Conservation (phyloP, 2,329 filamentous ascomycete genomes). For the Thelonectria rubi region DNA sequence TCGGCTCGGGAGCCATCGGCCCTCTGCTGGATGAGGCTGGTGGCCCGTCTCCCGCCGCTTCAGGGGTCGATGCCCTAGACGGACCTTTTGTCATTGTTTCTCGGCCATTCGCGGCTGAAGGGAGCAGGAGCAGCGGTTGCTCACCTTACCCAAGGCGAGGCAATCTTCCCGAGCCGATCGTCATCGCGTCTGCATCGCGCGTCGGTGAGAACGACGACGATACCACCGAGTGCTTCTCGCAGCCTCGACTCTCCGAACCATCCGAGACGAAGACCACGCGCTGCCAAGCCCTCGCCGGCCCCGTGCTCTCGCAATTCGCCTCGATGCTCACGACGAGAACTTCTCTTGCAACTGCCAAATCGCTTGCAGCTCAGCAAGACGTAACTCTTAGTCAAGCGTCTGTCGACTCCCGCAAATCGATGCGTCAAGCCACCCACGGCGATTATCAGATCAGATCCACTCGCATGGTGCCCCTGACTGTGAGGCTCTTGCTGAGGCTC, state of each 20-base stretch:
- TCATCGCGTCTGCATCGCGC: constrained; percentile 3
- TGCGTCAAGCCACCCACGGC: constrained; percentile 31
- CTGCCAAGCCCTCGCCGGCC: not conserved
- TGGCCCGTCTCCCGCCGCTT: not conserved
- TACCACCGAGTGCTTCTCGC: not conserved
- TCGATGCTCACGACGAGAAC: not conserved
- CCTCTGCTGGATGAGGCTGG: not conserved
- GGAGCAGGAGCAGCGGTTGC: not conserved
- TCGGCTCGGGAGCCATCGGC: not conserved
- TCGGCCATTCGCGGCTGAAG: constrained; percentile 20
- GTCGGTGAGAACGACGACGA: not conserved
- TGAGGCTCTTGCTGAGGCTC: constrained; percentile 31
- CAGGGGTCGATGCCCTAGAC: constrained; percentile 12
- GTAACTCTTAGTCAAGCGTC: constrained; percentile 2
- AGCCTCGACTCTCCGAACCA: not conserved
- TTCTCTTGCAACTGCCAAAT: not conserved
- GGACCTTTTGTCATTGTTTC: constrained; percentile 6
- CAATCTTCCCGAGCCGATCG: constrained; percentile 15
- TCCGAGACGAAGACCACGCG: not conserved
- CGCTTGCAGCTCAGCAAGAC: constrained; percentile 3
- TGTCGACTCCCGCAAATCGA: constrained; percentile 21
- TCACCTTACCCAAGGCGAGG: not conserved
- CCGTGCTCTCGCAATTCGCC: not conserved
- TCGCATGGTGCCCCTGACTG: constrained; percentile 14
- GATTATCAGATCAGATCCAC: constrained; percentile 41